Base-by-base conservation (phyloP, 495 filamentous ascomycete species). In the Polyplosphaeria fusca region DNA sequence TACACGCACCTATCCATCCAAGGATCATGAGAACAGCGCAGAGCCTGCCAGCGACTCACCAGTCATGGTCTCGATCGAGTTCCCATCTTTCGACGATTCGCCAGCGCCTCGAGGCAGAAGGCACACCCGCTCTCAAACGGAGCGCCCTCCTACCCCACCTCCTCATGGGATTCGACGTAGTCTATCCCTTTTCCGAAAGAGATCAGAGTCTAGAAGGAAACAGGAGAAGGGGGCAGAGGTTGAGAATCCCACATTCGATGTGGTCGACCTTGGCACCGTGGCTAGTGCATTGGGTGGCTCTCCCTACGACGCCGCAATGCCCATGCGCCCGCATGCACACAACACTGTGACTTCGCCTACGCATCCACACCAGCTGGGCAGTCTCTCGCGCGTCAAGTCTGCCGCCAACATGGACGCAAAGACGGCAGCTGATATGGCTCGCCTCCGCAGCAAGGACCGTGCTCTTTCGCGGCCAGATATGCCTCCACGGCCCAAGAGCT, bases 261-360 rank as follows among this genome's bases (percentile, higher is more conserved):
- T 70, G 19, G 60, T 67, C 5, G 72, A 76, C 41, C 70, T 74
- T 46, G 70, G 67, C 5, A 73, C 68, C 11, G 68, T 74, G 3
- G 66, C 68, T 5, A 51, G 59, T 13, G 65, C 69, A 0, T 56
- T 76, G 2, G 74, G 75, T 27, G 40, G 57, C 11, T 71, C 67
- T 23, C 75, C 74, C 1, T 77, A 76, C 55, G 75, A 77, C 43
- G 63, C 71, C 37, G 71, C 75, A 23, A 69, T 65, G 61, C n/a
- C 47, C 11, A 28, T 19, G 20, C 22, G 42, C 7, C 24, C 32
- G 23, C n/a, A 23, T 5, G 16, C 32, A 19, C 12, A 14, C 7
- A 42, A 40, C 22, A 20, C 35, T 0, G 30, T 55, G 11, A 49
- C 59, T 13, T 57, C 47, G 5, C 49, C 62, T 20, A 55, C 54